Percentiles rank a stretch among this genome's conserved stretches.
These are phyloP conservation scores for Septoria linicola DNA, from an alignment of 2,329 filamentous ascomycete genomes.

Conservation along the genomic window DNA sequence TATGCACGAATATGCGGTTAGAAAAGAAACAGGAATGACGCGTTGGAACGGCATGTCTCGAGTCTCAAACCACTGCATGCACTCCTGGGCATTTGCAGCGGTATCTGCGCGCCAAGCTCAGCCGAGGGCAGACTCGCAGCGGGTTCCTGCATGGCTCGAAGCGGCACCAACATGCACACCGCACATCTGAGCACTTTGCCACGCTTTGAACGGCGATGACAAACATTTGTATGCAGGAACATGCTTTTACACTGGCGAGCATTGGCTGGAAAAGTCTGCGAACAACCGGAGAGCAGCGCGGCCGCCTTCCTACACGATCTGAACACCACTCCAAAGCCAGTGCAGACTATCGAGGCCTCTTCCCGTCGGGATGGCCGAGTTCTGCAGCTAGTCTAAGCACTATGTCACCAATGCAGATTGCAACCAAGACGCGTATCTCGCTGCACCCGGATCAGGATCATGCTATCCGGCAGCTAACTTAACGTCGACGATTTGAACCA, in stretches of 20 bases:
- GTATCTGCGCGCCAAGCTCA: neutral
- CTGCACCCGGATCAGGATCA: too few relatives aligned
- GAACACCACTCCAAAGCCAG: too few relatives aligned
- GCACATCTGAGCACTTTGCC: conserved; percentile 3
- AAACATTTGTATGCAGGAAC: conserved; percentile 4
- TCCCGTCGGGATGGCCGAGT: too few relatives aligned
- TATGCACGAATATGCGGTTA: neutral
- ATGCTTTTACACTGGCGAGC: neutral
- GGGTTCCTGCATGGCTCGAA: conserved; percentile 7
- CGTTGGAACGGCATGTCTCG: conserved; percentile 2
- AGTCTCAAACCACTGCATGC: conserved; percentile 14
- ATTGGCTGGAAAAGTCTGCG: neutral
- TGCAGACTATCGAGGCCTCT: too few relatives aligned
- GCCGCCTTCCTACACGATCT: too few relatives aligned
- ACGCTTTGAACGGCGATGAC: neutral
- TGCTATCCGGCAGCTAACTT: too few relatives aligned
- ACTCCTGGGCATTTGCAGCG: conserved; percentile 9
- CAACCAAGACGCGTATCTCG: too few relatives aligned
- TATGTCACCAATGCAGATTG: too few relatives aligned
- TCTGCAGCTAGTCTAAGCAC: too few relatives aligned
- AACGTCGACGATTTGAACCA: too few relatives aligned
- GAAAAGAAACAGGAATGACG: neutral
- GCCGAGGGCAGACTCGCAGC: neutral
- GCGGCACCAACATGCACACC: conserved; percentile 5
- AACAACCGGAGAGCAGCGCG: too few relatives aligned